phyloP scores from a whole-genome alignment of 371 early-diverging fungal species.

The Haplosporangium sp. region DNA sequence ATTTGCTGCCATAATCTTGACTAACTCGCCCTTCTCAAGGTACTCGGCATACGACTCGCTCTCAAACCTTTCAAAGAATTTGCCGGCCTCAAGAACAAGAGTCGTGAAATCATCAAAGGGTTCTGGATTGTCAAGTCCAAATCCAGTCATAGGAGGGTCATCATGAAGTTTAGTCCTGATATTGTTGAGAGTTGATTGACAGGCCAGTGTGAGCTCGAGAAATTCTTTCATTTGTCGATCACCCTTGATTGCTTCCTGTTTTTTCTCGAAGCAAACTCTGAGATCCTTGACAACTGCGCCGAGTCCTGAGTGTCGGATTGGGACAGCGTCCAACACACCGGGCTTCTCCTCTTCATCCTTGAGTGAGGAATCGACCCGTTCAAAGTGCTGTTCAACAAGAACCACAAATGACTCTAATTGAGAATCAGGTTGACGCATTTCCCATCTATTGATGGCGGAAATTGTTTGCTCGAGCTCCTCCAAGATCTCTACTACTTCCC shows the following conservation, averaged over 20 bases:
- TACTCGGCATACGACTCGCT: slow-evolving; percentile 10
- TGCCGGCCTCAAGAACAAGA: slow-evolving; percentile 4
- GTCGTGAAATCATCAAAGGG: slow-evolving; percentile 32
- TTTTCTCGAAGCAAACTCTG: slow-evolving; percentile 30
- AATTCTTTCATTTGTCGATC: slow-evolving; percentile 54
- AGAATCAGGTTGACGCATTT: slow-evolving; percentile 46
- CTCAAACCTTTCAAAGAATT: slow-evolving; percentile 30
- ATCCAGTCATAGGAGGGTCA: slow-evolving; percentile 36
- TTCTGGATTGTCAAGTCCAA: slow-evolving; percentile 24
- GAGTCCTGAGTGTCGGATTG: slow-evolving; percentile 34
- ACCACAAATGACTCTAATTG: slow-evolving; percentile 28
- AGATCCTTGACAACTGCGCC: slow-evolving; percentile 22
- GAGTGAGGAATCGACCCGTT: slow-evolving; percentile 13
- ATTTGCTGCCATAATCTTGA: slow-evolving; percentile 34
- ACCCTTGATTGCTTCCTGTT: slow-evolving; percentile 45
- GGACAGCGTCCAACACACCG: slow-evolving; percentile 23
- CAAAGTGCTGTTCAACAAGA: slow-evolving; percentile 8
- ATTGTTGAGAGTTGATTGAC: slow-evolving; percentile 24
- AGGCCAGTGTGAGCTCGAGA: slow-evolving; percentile 31
- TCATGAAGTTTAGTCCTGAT: slow-evolving; percentile 25
- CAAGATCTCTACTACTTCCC: slow-evolving; percentile 18
- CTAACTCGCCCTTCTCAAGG: slow-evolving; percentile 13
- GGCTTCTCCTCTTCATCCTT: slow-evolving; percentile 12
- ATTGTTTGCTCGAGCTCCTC: slow-evolving; percentile 20
- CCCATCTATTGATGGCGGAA: slow-evolving; percentile 36